A percentile compares a stretch with the other conserved stretches of the same genome.
Evolutionary conservation across 192 early-diverging fungal genomes (phyloP).

Genomic region (Bifiguratus adelaidae): DNA sequence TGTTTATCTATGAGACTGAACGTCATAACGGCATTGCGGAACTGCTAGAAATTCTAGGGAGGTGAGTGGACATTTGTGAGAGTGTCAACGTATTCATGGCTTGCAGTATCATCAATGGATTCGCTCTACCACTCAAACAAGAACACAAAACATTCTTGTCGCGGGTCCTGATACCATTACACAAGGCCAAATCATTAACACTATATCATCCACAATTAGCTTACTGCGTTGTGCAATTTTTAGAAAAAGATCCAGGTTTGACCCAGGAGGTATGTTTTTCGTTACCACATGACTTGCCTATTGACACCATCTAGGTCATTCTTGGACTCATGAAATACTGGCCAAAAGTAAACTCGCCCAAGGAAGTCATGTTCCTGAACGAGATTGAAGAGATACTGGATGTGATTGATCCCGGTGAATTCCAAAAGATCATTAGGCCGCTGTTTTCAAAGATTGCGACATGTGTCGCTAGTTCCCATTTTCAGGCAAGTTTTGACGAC

Average conservation of each 20-base stretch:
- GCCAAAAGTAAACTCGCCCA: slow-evolving; percentile 99
- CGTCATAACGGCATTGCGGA: slow-evolving; percentile 98
- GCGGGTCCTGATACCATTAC: slow-evolving; percentile 88
- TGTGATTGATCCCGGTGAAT: slow-evolving; percentile 88
- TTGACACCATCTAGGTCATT: slow-evolving; percentile 47
- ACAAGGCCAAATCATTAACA: slow-evolving; percentile 90
- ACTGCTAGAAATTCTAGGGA: slow-evolving; percentile 95
- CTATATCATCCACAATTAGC: slow-evolving; percentile 96
- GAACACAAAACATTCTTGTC: slow-evolving; percentile 97
- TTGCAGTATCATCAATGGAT: slow-evolving; percentile 97
- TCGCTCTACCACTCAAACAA: slow-evolving; percentile 96
- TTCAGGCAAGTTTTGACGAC: slow-evolving; percentile 61
- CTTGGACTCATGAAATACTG: slow-evolving; percentile 86
- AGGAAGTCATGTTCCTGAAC: slow-evolving; percentile 99
- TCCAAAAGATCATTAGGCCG: slow-evolving; percentile 79
- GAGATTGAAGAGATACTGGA: slow-evolving; percentile 98
- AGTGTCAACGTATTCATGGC: background rate
- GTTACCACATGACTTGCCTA: background rate
- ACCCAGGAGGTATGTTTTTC: slow-evolving; percentile 65
- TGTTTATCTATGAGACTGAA: slow-evolving; percentile 96
- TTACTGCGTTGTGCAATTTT: slow-evolving; percentile 98
- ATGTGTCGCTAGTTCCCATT: slow-evolving; percentile 95
- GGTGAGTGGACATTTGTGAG: slow-evolving; percentile 31
- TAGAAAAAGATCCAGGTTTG: slow-evolving; percentile 93
- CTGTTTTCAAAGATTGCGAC: slow-evolving; percentile 87